Percentiles rank a stretch among this genome's conserved stretches.
Conservation (phyloP, 2,329 filamentous ascomycete genomes). For the Apiospora rasikravindrae region DNA sequence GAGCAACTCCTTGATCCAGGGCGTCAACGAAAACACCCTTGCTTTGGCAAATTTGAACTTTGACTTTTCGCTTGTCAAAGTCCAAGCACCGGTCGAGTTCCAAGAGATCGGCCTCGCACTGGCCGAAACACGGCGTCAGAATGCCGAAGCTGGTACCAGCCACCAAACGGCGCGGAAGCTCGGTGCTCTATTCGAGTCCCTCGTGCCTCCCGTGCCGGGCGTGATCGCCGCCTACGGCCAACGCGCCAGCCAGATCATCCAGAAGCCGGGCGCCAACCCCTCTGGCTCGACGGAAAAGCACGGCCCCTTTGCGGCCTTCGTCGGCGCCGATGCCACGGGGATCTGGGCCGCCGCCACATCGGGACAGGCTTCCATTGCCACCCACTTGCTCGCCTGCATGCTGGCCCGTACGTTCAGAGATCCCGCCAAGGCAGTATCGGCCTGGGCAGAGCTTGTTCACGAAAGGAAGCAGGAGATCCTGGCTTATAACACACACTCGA, state of each 20-base stretch:
- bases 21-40: not conserved
- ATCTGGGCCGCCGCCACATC: slow-evolving; percentile 31
- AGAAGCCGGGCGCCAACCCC: not conserved
- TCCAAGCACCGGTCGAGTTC: not conserved
- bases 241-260: not conserved
- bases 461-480: not conserved
- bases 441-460: slow-evolving; percentile 39
- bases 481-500: not conserved
- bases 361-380: slow-evolving; percentile 31
- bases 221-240: not conserved
- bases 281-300: not conserved
- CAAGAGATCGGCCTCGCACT: not conserved
- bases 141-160: not conserved
- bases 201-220: not conserved
- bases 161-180: slow-evolving; percentile 10
- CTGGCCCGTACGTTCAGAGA: slow-evolving; percentile 34
- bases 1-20: not conserved
- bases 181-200: not conserved
- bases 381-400: slow-evolving; percentile 43
- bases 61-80: not conserved
- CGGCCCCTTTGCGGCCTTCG: slow-evolving; percentile 32
- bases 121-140: not conserved
- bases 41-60: not conserved
- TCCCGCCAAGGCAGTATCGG: slow-evolving; percentile 33
- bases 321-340: slow-evolving; percentile 34